These are phyloP conservation scores for Diaporthe eres DNA, from an alignment of 2,329 filamentous ascomycete species.

Conservation along the genomic window DNA sequence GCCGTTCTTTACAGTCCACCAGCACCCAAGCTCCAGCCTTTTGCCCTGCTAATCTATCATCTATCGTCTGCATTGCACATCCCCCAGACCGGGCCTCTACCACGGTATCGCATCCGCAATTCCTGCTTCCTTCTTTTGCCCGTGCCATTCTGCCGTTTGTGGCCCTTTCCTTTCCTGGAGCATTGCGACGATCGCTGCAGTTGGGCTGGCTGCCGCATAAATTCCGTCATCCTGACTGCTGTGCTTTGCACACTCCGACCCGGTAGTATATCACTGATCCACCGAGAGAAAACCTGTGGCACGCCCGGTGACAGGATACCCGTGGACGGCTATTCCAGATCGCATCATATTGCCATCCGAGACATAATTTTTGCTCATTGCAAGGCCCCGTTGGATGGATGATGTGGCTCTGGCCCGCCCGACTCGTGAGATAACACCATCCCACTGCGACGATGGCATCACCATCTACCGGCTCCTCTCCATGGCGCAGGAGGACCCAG, in stretches of 20 bases:
- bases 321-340: background rate
- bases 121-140: slow-evolving; percentile 22
- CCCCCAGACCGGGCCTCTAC: slow-evolving; percentile 17
- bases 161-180: background rate
- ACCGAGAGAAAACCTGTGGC: background rate
- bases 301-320: background rate
- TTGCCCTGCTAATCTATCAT: slow-evolving; percentile 15
- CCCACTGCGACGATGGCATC: slow-evolving; percentile 59
- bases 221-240: slow-evolving; percentile 25
- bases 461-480: slow-evolving; percentile 61
- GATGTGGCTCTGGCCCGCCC: slow-evolving; percentile 24
- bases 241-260: background rate
- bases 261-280: slow-evolving; percentile 6
- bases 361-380: slow-evolving; percentile 29
- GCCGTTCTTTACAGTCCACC: slow-evolving; percentile 9
- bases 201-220: slow-evolving; percentile 18
- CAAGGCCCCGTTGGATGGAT: slow-evolving; percentile 15
- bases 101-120: slow-evolving; percentile 19
- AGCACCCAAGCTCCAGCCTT: slow-evolving; percentile 7
- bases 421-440: slow-evolving; percentile 33
- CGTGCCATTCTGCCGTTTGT: slow-evolving; percentile 4
- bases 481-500: slow-evolving; percentile 61
- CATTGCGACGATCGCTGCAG: slow-evolving; percentile 15
- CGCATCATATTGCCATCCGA: slow-evolving; percentile 29
- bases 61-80: slow-evolving; percentile 19